These are phyloP conservation scores for Dysphania ambrosioides DNA, from an alignment of 148 eudicot genomes.

Conservation along the genomic window DNA sequence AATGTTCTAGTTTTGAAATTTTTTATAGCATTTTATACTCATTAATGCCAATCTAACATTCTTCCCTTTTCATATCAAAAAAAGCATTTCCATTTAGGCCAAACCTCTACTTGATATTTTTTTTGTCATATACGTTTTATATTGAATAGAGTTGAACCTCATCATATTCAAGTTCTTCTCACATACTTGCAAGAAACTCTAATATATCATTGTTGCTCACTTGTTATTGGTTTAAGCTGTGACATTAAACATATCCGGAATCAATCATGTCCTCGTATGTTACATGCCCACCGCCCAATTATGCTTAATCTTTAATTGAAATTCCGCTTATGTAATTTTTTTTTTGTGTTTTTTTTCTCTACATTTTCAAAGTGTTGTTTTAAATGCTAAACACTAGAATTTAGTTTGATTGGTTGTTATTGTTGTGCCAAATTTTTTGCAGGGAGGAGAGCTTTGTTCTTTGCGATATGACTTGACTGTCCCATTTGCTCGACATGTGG, in stretches of 20 bases:
- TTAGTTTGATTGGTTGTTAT: neutral
- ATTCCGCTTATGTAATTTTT: neutral
- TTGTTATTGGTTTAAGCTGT: neutral
- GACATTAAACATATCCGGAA: neutral
- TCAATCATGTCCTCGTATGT: no score
- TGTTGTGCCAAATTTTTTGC: constrained; percentile 23
- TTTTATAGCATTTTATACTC: no score
- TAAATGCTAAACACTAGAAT: neutral
- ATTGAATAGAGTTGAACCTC: neutral
- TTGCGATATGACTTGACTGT: constrained; percentile 92
- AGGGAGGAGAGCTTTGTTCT: constrained; percentile 98
- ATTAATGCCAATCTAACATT: no score
- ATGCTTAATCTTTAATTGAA: neutral
- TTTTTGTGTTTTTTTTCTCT: neutral
- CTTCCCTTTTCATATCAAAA: neutral
- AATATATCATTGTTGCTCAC: neutral
- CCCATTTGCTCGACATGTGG: constrained; percentile 87
- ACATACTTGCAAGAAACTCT: neutral
- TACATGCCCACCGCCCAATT: neutral
- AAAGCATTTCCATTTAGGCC: neutral
- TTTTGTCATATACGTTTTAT: neutral
- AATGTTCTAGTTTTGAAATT: no score
- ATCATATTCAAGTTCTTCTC: neutral
- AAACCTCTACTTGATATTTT: neutral
- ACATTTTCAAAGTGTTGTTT: no score